Evolutionary conservation across 495 filamentous ascomycete species (phyloP).

Genomic region (Saxispiralis lemnorum): DNA sequence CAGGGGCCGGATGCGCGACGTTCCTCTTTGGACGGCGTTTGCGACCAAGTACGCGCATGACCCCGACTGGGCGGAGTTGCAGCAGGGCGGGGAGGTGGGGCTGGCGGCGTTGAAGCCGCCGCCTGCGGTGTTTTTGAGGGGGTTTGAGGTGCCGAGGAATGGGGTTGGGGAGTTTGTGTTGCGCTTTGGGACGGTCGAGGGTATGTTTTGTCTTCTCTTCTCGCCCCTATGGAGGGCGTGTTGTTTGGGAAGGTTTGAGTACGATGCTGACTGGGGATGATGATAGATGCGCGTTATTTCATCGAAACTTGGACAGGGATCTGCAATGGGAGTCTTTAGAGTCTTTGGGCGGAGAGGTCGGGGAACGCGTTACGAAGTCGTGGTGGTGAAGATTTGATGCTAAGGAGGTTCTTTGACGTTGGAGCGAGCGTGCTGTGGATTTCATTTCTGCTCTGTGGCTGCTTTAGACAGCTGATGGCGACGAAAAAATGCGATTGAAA

Average conservation of each 20-base stretch:
- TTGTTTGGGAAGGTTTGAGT: neutral
- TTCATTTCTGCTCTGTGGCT: too few species aligned
- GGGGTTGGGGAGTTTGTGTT: conserved; percentile 6
- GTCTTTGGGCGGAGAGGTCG: too few species aligned
- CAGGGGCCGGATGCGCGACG: conserved; percentile 18
- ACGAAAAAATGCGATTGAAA: too few species aligned
- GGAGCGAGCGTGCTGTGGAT: too few species aligned
- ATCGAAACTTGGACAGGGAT: conserved; percentile 6
- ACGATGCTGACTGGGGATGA: neutral
- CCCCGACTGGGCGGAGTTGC: conserved; percentile 6
- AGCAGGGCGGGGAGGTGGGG: conserved; percentile 7
- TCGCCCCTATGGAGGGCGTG: too few species aligned
- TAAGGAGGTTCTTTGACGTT: too few species aligned
- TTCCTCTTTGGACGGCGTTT: conserved; percentile 27
- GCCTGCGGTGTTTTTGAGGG: conserved; percentile 9
- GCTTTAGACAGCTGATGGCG: too few species aligned
- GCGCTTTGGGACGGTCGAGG: conserved; percentile 3
- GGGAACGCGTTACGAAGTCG: too few species aligned
- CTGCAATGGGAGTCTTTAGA: neutral
- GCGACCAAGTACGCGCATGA: conserved; percentile 17
- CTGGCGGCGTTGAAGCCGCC: conserved; percentile 9
- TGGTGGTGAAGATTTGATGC: too few species aligned
- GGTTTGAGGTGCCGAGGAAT: conserved; percentile 5
- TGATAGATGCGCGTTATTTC: conserved; percentile 7
- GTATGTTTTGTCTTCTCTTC: neutral